Conservation (phyloP, 768 basidiomycete species). For the Boletales sp. region DNA sequence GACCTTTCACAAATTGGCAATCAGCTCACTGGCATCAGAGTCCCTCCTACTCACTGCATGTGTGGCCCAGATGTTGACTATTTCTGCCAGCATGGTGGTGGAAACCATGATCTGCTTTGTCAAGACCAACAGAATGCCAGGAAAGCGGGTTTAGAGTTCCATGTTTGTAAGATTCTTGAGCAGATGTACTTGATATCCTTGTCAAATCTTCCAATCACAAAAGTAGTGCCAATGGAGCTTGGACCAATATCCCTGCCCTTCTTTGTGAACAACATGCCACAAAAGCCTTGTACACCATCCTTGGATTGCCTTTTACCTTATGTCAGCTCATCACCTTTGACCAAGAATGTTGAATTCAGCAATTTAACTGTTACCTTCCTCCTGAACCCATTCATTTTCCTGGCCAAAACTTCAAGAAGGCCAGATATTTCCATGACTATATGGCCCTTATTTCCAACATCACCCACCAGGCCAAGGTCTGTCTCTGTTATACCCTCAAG, state of each 20-base stretch:
- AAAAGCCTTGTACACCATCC: neutral
- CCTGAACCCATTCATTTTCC: neutral
- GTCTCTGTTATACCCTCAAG: neutral
- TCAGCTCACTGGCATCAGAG: neutral
- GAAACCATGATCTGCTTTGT: neutral
- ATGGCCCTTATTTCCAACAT: neutral
- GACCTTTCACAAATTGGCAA: neutral
- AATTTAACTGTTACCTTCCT: neutral
- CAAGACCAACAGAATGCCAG: neutral
- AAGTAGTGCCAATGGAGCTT: neutral
- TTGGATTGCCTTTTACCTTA: constrained; percentile 18
- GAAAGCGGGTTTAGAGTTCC: neutral
- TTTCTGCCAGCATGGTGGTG: neutral
- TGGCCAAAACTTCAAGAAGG: neutral
- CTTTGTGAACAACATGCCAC: neutral
- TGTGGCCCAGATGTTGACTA: constrained; percentile 4
- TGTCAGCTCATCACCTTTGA: no score
- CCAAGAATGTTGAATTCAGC: no score
- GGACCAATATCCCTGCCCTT: neutral
- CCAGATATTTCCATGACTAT: neutral
- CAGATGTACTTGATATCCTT: neutral
- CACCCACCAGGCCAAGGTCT: neutral
- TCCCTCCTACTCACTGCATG: neutral
- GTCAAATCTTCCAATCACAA: neutral
- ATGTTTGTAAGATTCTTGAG: neutral